These are phyloP conservation scores for Ulmus americana DNA, from an alignment of 331 rosid genomes.

Conservation along the genomic window DNA sequence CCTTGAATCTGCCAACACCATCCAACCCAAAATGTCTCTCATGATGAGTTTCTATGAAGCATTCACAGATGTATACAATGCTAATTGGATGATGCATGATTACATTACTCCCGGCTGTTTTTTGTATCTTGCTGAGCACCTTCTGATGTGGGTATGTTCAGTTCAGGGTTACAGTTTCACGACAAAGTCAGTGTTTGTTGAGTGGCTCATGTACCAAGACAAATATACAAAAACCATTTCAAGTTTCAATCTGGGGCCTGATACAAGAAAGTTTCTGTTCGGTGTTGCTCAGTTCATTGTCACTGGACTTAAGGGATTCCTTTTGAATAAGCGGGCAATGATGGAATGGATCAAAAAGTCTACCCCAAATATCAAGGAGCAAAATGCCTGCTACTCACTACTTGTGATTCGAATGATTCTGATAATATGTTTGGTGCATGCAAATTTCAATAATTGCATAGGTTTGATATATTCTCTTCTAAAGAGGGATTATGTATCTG, in stretches of 20 bases:
- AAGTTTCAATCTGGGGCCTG: neutral
- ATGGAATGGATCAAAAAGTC: conserved; percentile 37
- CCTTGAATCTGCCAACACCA: too few relatives aligned
- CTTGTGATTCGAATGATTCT: conserved; percentile 41
- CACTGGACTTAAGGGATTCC: neutral
- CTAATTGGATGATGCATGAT: conserved; percentile 30
- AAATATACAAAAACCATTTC: conserved; percentile 7
- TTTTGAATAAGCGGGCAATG: conserved; percentile 16
- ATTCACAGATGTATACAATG: conserved; percentile 29
- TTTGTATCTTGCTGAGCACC: conserved; percentile 56
- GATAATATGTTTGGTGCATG: conserved; percentile 36
- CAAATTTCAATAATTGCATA: conserved; percentile 25
- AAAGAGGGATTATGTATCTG: conserved; percentile 12
- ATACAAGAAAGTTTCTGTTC: neutral
- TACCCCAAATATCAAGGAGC: conserved; percentile 1
- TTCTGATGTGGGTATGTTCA: conserved; percentile 31
- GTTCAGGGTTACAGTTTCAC: conserved; percentile 32
- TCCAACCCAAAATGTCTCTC: neutral
- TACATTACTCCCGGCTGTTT: conserved; percentile 61
- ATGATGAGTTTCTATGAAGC: conserved; percentile 30
- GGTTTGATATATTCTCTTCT: conserved; percentile 23
- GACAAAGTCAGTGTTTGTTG: conserved; percentile 47
- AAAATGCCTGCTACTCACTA: conserved; percentile 12
- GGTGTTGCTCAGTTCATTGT: conserved; percentile 14
- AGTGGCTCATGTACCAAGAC: conserved; percentile 49